Percentiles rank a stretch among this genome's conserved stretches.
These are phyloP conservation scores for Anthracocystis walkeri DNA, from an alignment of 1,284 basidiomycete species.

Conservation along the genomic window DNA sequence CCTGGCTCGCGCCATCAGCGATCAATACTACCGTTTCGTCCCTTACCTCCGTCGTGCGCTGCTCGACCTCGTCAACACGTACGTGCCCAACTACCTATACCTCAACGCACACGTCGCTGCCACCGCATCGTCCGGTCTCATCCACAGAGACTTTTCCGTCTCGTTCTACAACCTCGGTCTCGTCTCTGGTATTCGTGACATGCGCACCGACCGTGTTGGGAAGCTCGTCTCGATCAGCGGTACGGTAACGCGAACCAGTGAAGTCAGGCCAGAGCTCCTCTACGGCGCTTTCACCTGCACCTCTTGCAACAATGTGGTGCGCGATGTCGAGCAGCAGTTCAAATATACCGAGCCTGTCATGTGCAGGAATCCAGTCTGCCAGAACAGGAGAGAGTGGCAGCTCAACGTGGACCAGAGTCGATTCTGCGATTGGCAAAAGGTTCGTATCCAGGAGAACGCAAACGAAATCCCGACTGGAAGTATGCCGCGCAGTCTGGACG, in stretches of 20 bases:
- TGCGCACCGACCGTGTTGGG: constrained; percentile 72
- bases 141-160: constrained; percentile 91
- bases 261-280: constrained; percentile 94
- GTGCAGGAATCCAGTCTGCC: constrained; percentile 92
- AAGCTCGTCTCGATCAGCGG: constrained; percentile 64
- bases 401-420: constrained; percentile 95
- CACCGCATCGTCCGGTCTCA: constrained; percentile 80
- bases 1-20: constrained; percentile 89
- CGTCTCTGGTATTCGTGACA: constrained; percentile 92
- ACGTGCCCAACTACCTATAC: constrained; percentile 92
- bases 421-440: constrained; percentile 99
- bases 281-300: constrained; percentile 94
- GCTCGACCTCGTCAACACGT: constrained; percentile 86
- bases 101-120: constrained; percentile 76
- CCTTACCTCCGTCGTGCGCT: constrained; percentile 92
- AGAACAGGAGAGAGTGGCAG: constrained; percentile 90
- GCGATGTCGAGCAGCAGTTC: constrained; percentile 98
- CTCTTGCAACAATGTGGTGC: constrained; percentile 85
- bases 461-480: constrained; percentile 98
- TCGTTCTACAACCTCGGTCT: constrained; percentile 97
- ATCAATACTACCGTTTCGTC: constrained; percentile 88
- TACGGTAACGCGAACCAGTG: constrained; percentile 90
- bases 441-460: constrained; percentile 97
- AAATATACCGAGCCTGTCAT: constrained; percentile 98
- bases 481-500: constrained; percentile 81